Evolutionary conservation across 345 rosid genomes (phyloP).

Genomic region (Carallia pectinifolia): DNA sequence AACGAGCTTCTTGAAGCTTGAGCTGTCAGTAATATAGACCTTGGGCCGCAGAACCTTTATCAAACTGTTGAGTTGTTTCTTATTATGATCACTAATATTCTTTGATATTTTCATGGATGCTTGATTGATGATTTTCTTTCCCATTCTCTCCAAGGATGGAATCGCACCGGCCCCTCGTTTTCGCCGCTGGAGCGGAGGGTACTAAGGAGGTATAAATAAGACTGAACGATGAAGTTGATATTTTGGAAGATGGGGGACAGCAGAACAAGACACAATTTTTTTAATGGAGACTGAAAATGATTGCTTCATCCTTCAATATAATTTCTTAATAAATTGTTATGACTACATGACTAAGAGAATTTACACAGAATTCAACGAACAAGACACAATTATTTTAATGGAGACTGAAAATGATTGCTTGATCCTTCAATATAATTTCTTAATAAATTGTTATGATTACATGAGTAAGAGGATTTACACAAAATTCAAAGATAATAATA

Average conservation of each 20-base stretch:
- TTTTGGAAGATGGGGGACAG: neutral
- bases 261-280: neutral
- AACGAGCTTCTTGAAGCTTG: constrained; percentile 41
- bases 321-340: neutral
- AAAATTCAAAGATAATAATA: neutral
- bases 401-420: constrained; percentile 13
- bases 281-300: constrained; percentile 7
- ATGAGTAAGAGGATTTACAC: too few relatives aligned
- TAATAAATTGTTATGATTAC: too few relatives aligned
- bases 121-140: constrained; percentile 23
- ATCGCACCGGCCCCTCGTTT: neutral
- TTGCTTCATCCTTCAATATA: neutral
- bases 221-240: neutral
- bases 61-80: constrained; percentile 15
- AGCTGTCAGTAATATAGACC: constrained; percentile 42
- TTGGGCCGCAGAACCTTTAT: constrained; percentile 35
- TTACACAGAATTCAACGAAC: neutral
- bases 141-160: constrained; percentile 18
- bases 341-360: too few relatives aligned
- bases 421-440: neutral
- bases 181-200: constrained; percentile 4
- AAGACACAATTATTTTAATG: neutral
- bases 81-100: constrained; percentile 24
- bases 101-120: constrained; percentile 22
- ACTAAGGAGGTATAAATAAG: neutral